phyloP scores from a whole-genome alignment of 192 early-diverging fungal species.

The Coemansia sp. region DNA sequence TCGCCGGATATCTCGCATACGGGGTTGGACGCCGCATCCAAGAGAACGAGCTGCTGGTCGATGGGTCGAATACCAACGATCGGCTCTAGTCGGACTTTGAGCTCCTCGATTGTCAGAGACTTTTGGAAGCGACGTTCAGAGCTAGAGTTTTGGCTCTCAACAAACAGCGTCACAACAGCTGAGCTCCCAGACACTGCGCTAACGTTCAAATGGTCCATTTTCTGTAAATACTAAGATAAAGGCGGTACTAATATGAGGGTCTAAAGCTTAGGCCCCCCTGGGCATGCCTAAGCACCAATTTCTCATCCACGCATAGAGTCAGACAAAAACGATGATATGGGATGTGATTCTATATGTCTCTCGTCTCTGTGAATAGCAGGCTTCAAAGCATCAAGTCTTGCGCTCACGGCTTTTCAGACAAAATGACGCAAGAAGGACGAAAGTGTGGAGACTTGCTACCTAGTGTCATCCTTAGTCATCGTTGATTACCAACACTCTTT shows the following conservation, averaged over 20 bases:
- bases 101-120: slow-evolving; percentile 23
- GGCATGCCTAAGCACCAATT: no score
- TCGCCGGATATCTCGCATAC: slow-evolving; percentile 61
- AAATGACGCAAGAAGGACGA: no score
- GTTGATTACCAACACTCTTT: neutral
- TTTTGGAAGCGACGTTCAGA: slow-evolving; percentile 88
- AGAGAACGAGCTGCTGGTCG: slow-evolving; percentile 70
- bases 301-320: neutral
- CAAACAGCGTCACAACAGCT: slow-evolving; percentile 88
- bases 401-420: no score
- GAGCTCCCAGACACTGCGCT: neutral
- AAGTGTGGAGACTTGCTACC: no score
- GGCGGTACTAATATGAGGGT: neutral
- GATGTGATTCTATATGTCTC: neutral
- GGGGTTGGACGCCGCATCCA: slow-evolving; percentile 51
- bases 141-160: slow-evolving; percentile 77
- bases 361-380: no score
- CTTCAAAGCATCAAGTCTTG: no score
- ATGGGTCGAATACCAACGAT: slow-evolving; percentile 85
- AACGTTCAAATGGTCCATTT: neutral
- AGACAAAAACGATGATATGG: neutral
- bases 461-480: neutral
- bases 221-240: neutral
- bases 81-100: slow-evolving; percentile 80
- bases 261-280: no score